A percentile compares a stretch with the other conserved stretches of the same genome.
Evolutionary conservation across 2,329 filamentous ascomycete genomes (phyloP).

Genomic region (Fusarium denticulatum): DNA sequence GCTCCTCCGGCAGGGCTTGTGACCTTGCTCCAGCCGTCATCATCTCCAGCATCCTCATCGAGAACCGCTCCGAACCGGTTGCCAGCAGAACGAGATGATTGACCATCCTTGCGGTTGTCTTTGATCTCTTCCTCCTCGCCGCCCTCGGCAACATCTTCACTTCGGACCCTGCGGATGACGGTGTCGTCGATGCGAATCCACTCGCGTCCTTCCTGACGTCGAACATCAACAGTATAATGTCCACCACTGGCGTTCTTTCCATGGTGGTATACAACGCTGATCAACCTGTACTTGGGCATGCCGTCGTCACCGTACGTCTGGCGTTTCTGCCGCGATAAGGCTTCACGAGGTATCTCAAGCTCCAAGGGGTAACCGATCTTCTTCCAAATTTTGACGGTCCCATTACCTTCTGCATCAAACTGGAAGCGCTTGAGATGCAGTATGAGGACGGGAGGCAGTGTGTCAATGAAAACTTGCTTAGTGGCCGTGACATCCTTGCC

Average conservation of each 20-base stretch:
- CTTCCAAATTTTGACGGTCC: conserved; percentile 98
- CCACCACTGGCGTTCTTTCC: conserved; percentile 96
- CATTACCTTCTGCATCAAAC: conserved; percentile 81
- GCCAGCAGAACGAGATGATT: conserved; percentile 54
- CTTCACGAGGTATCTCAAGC: conserved; percentile 90
- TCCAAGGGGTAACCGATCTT: conserved; percentile 95
- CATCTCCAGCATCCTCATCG: conserved; percentile 73
- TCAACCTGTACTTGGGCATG: conserved; percentile 85
- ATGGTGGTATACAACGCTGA: conserved; percentile 94
- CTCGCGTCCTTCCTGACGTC: conserved; percentile 91
- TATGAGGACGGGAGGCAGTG: conserved; percentile 88
- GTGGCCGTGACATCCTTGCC: conserved; percentile 82
- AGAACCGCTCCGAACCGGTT: conserved; percentile 81
- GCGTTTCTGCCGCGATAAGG: conserved; percentile 79
- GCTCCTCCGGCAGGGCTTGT: conserved; percentile 67
- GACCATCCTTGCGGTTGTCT: conserved; percentile 53
- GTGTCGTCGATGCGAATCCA: conserved; percentile 98
- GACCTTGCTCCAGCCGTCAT: conserved; percentile 87
- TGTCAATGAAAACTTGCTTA: conserved; percentile 96
- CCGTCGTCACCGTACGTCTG: conserved; percentile 71
- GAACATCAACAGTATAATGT: conserved; percentile 97
- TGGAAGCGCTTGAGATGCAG: conserved; percentile 97
- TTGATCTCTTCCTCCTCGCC: conserved; percentile 81
- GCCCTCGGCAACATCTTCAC: conserved; percentile 88
- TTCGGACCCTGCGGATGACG: conserved; percentile 82